Percentiles rank a stretch among this genome's conserved stretches.
Evolutionary conservation across 2,329 filamentous ascomycete genomes (phyloP).

Genomic region (Talaromyces atroroseus): DNA sequence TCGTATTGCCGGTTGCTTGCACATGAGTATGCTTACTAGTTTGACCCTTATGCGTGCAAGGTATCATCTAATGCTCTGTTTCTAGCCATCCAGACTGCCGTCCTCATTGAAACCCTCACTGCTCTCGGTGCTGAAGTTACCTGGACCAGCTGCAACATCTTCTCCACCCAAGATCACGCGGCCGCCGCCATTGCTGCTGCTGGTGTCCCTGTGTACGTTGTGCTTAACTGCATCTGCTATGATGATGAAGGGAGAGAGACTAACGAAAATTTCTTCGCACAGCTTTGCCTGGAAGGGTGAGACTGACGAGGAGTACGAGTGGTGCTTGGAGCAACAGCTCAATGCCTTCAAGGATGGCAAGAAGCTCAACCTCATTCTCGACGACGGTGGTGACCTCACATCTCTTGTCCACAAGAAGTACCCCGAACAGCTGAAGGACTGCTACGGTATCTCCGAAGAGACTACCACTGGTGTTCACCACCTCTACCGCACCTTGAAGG

Average conservation of each 20-base stretch:
- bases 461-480: conserved; percentile 99
- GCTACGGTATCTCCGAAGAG: conserved; percentile 98
- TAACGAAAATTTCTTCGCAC: not conserved
- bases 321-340: conserved; percentile 99
- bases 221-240: conserved; percentile 30
- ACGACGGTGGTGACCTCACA: conserved; percentile 96
- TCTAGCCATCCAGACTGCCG: conserved; percentile 90
- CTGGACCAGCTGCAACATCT: conserved; percentile 99
- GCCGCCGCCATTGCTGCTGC: conserved; percentile 92
- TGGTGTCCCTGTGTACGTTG: conserved; percentile 71
- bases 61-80: conserved; percentile 13
- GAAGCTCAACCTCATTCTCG: conserved; percentile 97
- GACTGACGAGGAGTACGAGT: conserved; percentile 99
- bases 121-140: conserved; percentile 96
- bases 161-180: conserved; percentile 98
- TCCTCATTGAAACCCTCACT: conserved; percentile 96
- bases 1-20: conserved; percentile 94
- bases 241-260: not conserved
- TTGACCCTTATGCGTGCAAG: not conserved
- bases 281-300: conserved; percentile 76
- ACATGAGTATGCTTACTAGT: conserved; percentile 67
- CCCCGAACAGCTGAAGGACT: conserved; percentile 95
- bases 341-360: conserved; percentile 92
- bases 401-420: conserved; percentile 96
- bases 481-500: conserved; percentile 97